These are phyloP conservation scores for Auricularia cornea DNA, from an alignment of 768 basidiomycete species.

Conservation along the genomic window DNA sequence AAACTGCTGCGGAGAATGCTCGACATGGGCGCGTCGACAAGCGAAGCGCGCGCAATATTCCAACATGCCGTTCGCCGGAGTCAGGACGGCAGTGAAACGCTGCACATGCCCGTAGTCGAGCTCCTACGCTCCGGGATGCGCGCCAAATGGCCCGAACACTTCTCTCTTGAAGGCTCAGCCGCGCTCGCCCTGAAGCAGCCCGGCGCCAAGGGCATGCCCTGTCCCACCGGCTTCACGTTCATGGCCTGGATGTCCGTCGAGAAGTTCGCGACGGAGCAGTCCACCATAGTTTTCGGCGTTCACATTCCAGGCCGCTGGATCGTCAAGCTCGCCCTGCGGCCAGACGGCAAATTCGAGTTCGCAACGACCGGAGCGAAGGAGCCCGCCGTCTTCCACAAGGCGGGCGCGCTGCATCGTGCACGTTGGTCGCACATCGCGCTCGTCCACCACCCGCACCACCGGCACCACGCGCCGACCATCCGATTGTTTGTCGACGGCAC, in stretches of 20 bases:
- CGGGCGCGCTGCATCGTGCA: slow-evolving; percentile 36
- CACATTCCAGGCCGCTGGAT: slow-evolving; percentile 23
- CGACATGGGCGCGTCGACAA: slow-evolving; percentile 64
- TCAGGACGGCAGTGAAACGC: background rate
- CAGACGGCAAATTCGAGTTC: slow-evolving; percentile 51
- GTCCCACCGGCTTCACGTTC: slow-evolving; percentile 55
- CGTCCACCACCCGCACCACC: slow-evolving; percentile 48
- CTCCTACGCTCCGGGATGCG: slow-evolving; percentile 63
- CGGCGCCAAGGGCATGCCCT: slow-evolving; percentile 45
- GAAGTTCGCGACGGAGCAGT: slow-evolving; percentile 25
- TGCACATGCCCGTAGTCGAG: slow-evolving; percentile 38
- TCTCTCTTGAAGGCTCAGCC: slow-evolving; percentile 55
- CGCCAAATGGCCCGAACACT: slow-evolving; percentile 71
- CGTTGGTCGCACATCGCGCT: slow-evolving; percentile 70
- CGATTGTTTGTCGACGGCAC: slow-evolving; percentile 70
- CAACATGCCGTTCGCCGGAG: slow-evolving; percentile 23
- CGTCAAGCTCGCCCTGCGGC: slow-evolving; percentile 40
- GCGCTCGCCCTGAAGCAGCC: slow-evolving; percentile 41
- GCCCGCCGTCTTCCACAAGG: slow-evolving; percentile 35
- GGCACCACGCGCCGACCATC: slow-evolving; percentile 44
- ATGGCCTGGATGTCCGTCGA: slow-evolving; percentile 56
- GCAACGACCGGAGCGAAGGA: slow-evolving; percentile 29
- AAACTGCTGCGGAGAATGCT: slow-evolving; percentile 61
- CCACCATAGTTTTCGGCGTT: slow-evolving; percentile 31
- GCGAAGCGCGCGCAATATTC: slow-evolving; percentile 57